Evolutionary conservation across 495 filamentous ascomycete species (phyloP).

Genomic region (Talaromyces trachyspermus): DNA sequence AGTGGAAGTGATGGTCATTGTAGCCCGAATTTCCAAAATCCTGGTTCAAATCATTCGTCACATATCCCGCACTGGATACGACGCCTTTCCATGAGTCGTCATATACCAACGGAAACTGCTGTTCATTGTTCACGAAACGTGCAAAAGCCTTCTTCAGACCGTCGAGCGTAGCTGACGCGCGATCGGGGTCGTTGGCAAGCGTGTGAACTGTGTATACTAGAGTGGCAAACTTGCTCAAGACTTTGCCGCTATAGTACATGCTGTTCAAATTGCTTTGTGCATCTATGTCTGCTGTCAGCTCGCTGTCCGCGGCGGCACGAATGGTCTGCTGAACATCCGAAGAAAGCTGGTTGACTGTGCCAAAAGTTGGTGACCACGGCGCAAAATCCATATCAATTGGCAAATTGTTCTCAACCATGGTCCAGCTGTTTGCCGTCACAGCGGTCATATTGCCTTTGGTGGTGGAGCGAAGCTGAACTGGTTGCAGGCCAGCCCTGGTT

Average conservation of each 20-base stretch:
- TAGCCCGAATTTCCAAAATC: slow-evolving; percentile 84
- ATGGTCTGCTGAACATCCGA: slow-evolving; percentile 46
- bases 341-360: slow-evolving; percentile 45
- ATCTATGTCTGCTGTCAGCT: slow-evolving; percentile 65
- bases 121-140: slow-evolving; percentile 68
- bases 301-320: slow-evolving; percentile 48
- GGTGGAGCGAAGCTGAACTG: slow-evolving; percentile 64
- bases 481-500: slow-evolving; percentile 49
- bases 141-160: slow-evolving; percentile 70
- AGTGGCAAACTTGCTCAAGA: slow-evolving; percentile 76
- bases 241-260: slow-evolving; percentile 96
- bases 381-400: slow-evolving; percentile 67
- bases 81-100: slow-evolving; percentile 80
- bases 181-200: slow-evolving; percentile 50
- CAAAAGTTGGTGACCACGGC: slow-evolving; percentile 58
- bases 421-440: slow-evolving; percentile 71
- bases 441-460: slow-evolving; percentile 78
- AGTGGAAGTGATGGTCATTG: slow-evolving; percentile 98
- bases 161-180: slow-evolving; percentile 54
- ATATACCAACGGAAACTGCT: slow-evolving; percentile 73
- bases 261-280: slow-evolving; percentile 69
- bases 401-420: slow-evolving; percentile 64
- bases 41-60: slow-evolving; percentile 57
- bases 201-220: slow-evolving; percentile 63
- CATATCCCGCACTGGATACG: slow-evolving; percentile 73